These are phyloP conservation scores for Fraxinus latifolia DNA, from an alignment of 305 asterid genomes.

Conservation along the genomic window DNA sequence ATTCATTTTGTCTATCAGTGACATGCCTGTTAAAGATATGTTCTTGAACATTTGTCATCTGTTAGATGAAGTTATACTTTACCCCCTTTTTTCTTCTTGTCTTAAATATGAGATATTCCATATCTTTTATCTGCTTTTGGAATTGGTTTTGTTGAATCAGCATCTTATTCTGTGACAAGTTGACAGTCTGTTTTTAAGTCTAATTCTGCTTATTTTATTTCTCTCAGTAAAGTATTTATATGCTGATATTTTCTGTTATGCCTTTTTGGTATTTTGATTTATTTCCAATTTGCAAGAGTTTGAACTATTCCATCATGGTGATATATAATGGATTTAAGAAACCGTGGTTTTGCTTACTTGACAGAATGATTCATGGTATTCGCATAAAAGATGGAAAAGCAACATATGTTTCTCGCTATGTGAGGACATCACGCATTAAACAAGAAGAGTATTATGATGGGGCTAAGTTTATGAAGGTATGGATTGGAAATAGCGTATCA, in stretches of 20 bases:
- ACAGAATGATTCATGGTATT: conserved; percentile 95
- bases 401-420: conserved; percentile 83
- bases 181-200: background rate
- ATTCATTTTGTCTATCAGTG: background rate
- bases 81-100: background rate
- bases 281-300: background rate
- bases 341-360: conserved; percentile 1
- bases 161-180: background rate
- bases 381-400: conserved; percentile 94
- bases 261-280: background rate
- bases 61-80: background rate
- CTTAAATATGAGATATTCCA: background rate
- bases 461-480: conserved; percentile 85
- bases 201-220: background rate
- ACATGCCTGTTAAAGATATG: background rate
- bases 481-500: background rate
- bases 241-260: background rate
- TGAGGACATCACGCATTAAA: conserved; percentile 73
- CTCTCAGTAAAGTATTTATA: background rate
- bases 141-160: background rate
- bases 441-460: conserved; percentile 81
- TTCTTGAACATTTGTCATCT: background rate
- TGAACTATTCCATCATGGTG: conserved; percentile 1
- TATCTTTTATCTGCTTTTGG: background rate
- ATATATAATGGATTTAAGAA: background rate